Conservation (phyloP, 257 asterid species). For the Solanum appendiculatum region DNA sequence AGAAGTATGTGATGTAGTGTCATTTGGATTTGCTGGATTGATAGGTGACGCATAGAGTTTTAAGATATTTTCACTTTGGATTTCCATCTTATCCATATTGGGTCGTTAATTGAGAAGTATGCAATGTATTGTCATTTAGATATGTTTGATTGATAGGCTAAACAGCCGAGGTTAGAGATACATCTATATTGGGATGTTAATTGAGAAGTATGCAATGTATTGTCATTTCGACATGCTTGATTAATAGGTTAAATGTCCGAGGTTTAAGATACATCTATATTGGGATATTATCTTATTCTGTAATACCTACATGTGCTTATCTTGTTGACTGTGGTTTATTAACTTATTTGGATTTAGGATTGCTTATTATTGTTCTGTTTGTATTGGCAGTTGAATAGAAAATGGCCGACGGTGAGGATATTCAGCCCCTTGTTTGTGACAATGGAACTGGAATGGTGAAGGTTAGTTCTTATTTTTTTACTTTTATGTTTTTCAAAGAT, state of each 20-base stretch:
- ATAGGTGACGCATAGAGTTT: not conserved
- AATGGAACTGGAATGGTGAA: conserved; percentile 7
- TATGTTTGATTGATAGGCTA: not conserved
- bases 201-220: not conserved
- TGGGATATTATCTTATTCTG: not conserved
- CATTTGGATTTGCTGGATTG: not conserved
- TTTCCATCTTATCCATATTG: not conserved
- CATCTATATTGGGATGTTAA: not conserved
- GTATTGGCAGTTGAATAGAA: not conserved
- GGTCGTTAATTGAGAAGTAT: not conserved
- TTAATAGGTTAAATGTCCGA: not conserved
- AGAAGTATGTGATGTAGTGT: not conserved
- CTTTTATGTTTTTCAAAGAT: not conserved
- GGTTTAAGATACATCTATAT: not conserved
- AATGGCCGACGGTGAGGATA: conserved; percentile 6
- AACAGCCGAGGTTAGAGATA: not conserved
- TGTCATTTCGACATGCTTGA: not conserved
- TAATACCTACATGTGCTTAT: not conserved
- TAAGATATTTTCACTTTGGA: not conserved
- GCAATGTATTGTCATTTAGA: not conserved
- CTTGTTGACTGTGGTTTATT: not conserved
- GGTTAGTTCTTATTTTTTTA: not conserved
- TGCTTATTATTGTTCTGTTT: not conserved
- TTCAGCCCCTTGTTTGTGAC: conserved; percentile 3
- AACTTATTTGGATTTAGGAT: not conserved